These are phyloP conservation scores for Ustilago tritici DNA, from an alignment of 1,284 basidiomycete genomes.

Conservation along the genomic window DNA sequence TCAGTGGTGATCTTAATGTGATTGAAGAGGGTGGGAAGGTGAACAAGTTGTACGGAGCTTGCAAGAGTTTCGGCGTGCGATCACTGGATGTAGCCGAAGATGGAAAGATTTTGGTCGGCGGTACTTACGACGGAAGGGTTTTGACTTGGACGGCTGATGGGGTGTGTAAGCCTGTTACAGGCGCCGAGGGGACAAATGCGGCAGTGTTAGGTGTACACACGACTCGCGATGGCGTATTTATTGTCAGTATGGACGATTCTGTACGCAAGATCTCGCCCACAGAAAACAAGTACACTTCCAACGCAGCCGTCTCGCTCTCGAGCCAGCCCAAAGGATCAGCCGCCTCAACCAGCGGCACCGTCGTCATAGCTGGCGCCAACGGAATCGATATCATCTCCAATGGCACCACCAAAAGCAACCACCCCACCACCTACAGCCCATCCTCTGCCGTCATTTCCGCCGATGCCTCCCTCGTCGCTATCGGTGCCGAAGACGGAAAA, in stretches of 20 bases:
- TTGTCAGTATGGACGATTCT: conserved; percentile 58
- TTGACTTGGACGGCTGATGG: conserved; percentile 74
- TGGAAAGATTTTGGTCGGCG: conserved; percentile 38
- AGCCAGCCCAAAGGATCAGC: conserved; percentile 77
- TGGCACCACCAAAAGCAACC: conserved; percentile 44
- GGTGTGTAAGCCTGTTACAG: conserved; percentile 70
- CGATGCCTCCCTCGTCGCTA: conserved; percentile 74
- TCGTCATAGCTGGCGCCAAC: conserved; percentile 79
- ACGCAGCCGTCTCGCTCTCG: conserved; percentile 67
- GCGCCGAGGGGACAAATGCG: conserved; percentile 79
- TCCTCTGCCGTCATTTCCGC: conserved; percentile 72
- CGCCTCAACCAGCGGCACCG: conserved; percentile 46
- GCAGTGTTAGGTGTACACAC: conserved; percentile 77
- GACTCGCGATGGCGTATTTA: conserved; percentile 29
- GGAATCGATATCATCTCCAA: conserved; percentile 75
- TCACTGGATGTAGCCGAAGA: conserved; percentile 39
- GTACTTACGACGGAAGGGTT: conserved; percentile 83
- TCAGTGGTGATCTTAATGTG: conserved; percentile 85
- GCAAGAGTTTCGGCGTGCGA: conserved; percentile 48
- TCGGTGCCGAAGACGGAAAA: conserved; percentile 75
- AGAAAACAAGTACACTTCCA: conserved; percentile 25
- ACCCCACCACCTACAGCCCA: conserved; percentile 41
- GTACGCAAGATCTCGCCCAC: conserved; percentile 32
- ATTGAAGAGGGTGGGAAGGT: conserved; percentile 49
- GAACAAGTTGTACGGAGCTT: conserved; percentile 44